phyloP scores from a whole-genome alignment of 768 basidiomycete species.

The Amanita rimosa region DNA sequence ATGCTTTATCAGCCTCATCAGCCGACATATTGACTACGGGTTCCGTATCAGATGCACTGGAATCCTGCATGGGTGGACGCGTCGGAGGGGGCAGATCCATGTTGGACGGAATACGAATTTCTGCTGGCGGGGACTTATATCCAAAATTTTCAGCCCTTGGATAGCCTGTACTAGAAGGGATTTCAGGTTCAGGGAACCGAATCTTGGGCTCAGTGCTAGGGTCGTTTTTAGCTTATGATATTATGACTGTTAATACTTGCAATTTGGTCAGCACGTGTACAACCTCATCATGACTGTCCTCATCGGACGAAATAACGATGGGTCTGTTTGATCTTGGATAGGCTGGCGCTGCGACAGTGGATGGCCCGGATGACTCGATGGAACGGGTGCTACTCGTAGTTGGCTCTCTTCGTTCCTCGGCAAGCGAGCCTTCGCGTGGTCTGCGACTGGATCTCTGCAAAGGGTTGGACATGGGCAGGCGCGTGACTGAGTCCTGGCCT shows the following conservation, averaged over 20 bases:
- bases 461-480: no score
- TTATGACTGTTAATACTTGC: slow-evolving; percentile 3
- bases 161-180: background rate
- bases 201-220: slow-evolving; percentile 7
- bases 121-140: slow-evolving; percentile 11
- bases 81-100: slow-evolving; percentile 12
- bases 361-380: background rate
- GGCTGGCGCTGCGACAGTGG: background rate
- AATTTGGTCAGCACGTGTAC: slow-evolving; percentile 7
- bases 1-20: slow-evolving; percentile 63
- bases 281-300: slow-evolving; percentile 16
- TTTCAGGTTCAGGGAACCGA: background rate
- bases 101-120: slow-evolving; percentile 26
- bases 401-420: background rate
- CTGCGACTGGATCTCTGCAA: no score
- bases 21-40: slow-evolving; percentile 23
- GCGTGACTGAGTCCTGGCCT: no score
- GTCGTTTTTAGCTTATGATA: slow-evolving; percentile 2
- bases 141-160: background rate
- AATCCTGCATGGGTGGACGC: slow-evolving; percentile 10
- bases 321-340: slow-evolving; percentile 9
- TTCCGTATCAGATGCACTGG: slow-evolving; percentile 13
- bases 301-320: slow-evolving; percentile 26
- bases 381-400: background rate
- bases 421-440: background rate